A percentile compares a stretch with the other conserved stretches of the same genome.
Evolutionary conservation across 306 rosid genomes (phyloP).

Genomic region (Chamaecrista fasciculata): DNA sequence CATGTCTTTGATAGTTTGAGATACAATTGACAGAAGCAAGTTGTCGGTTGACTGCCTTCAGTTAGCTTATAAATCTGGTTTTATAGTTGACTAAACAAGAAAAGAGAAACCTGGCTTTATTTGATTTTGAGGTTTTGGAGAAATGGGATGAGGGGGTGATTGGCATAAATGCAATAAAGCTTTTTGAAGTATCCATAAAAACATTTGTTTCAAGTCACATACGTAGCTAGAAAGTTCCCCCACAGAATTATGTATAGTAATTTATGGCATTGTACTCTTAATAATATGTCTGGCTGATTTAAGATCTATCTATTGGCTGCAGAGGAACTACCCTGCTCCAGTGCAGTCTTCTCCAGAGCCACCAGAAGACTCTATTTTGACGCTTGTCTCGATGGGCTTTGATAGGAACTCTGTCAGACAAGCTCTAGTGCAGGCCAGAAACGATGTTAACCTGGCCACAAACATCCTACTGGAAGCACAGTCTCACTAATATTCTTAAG

Average conservation of each 20-base stretch:
- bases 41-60: neutral
- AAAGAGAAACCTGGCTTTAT: neutral
- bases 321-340: conserved; percentile 71
- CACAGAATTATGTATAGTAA: neutral
- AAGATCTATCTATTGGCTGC: conserved; percentile 28
- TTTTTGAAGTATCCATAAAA: neutral
- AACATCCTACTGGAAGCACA: conserved; percentile 91
- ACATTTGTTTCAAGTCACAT: neutral
- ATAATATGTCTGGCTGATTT: neutral
- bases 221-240: neutral
- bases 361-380: conserved; percentile 69
- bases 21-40: neutral
- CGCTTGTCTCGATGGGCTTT: conserved; percentile 94
- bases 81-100: neutral
- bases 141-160: neutral
- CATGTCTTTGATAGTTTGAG: neutral
- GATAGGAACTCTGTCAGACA: conserved; percentile 92
- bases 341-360: conserved; percentile 63
- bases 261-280: neutral
- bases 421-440: conserved; percentile 90
- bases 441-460: conserved; percentile 87
- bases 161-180: neutral
- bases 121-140: neutral
- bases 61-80: neutral
- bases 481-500: conserved; percentile 44